Conservation (phyloP, 345 rosid genomes). For the Geranium brycei region DNA sequence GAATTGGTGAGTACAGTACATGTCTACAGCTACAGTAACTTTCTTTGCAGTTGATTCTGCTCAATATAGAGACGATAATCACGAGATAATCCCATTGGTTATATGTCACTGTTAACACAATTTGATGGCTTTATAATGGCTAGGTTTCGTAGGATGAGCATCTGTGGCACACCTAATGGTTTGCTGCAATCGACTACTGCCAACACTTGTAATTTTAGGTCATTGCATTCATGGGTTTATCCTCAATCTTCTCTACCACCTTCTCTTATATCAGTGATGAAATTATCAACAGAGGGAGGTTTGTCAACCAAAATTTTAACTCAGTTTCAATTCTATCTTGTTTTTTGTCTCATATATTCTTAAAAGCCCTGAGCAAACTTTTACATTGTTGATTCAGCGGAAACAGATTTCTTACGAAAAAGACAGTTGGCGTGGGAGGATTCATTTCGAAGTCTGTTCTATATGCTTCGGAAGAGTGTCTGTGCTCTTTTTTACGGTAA, state of each 20-base stretch:
- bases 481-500: slow-evolving; percentile 83
- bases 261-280: slow-evolving; percentile 49
- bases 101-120: not conserved
- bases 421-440: slow-evolving; percentile 75
- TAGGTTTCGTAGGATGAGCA: slow-evolving; percentile 60
- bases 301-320: slow-evolving; percentile 16
- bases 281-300: slow-evolving; percentile 58
- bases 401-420: slow-evolving; percentile 54
- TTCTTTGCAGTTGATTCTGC: not conserved
- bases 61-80: too few relatives aligned
- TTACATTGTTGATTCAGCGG: slow-evolving; percentile 27
- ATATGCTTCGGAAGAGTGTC: slow-evolving; percentile 56
- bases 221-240: slow-evolving; percentile 79
- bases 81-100: not conserved
- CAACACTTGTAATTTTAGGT: slow-evolving; percentile 30
- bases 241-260: slow-evolving; percentile 81
- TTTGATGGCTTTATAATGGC: slow-evolving; percentile 14
- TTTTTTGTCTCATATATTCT: slow-evolving; percentile 6
- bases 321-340: not conserved
- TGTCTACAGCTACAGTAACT: not conserved
- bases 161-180: slow-evolving; percentile 34
- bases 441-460: slow-evolving; percentile 77
- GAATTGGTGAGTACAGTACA: slow-evolving; percentile 42
- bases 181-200: slow-evolving; percentile 26
- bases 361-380: slow-evolving; percentile 6